A percentile compares a stretch with the other conserved stretches of the same genome.
Conservation (phyloP, 2,329 filamentous ascomycete species). For the Scedosporium aurantiacum region DNA sequence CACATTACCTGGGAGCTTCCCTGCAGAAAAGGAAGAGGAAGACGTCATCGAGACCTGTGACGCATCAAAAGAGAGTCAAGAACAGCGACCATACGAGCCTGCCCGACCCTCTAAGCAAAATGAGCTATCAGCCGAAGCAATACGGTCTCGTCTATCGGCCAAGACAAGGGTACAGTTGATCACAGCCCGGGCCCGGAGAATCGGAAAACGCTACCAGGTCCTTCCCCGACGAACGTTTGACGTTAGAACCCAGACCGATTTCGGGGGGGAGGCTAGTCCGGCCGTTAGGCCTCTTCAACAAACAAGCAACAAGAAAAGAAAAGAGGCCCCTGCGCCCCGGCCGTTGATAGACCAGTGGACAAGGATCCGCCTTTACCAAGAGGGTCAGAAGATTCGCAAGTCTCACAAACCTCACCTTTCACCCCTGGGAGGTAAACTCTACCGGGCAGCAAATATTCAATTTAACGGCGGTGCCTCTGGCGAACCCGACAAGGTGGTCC, state of each 20-base stretch:
- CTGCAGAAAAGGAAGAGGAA: not conserved
- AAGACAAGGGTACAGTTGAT: not conserved
- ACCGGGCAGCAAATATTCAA: no score
- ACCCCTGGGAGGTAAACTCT: not conserved
- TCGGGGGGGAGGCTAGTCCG: not conserved
- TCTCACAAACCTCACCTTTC: not conserved
- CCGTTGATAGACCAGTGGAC: not conserved
- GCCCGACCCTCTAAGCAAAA: not conserved
- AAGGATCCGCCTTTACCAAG: not conserved
- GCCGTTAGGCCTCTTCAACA: not conserved
- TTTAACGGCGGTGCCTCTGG: not conserved
- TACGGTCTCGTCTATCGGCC: not conserved
- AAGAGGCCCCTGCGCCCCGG: not conserved
- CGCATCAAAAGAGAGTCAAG: no score
- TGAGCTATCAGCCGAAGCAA: not conserved
- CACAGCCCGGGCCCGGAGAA: not conserved
- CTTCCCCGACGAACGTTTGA: not conserved
- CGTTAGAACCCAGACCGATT: not conserved
- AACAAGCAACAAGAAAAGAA: not conserved
- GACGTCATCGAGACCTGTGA: not conserved
- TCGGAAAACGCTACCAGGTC: not conserved
- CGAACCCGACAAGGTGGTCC: not conserved
- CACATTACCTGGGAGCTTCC: not conserved
- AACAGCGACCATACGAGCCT: no score
- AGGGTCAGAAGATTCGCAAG: not conserved